Conservation (phyloP, 2,329 filamentous ascomycete species). For the Microsporum audouinii region DNA sequence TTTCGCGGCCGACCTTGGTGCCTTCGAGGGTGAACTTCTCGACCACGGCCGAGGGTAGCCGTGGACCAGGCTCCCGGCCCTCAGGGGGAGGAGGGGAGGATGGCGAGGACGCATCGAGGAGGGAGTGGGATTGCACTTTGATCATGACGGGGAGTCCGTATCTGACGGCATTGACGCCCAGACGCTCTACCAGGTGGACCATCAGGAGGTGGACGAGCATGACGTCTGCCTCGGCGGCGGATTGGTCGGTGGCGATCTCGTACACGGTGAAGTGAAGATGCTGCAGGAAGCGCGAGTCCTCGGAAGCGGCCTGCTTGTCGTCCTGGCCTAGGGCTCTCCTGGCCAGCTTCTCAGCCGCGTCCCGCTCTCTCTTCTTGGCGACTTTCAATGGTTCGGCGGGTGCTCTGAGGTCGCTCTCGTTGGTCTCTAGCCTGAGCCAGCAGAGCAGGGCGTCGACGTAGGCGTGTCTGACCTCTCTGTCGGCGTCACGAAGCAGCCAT, state of each 20-base stretch:
- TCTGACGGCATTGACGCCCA: conserved; percentile 71
- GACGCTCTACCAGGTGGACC: conserved; percentile 57
- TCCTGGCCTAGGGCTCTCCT: conserved; percentile 54
- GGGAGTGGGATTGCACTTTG: conserved; percentile 72
- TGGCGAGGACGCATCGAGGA: conserved; percentile 32
- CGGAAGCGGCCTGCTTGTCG: conserved; percentile 44
- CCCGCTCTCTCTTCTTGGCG: conserved; percentile 35
- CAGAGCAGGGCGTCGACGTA: conserved; percentile 74
- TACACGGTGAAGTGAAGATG: conserved; percentile 80
- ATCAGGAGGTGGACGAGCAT: conserved; percentile 67
- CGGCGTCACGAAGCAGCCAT: conserved; percentile 73
- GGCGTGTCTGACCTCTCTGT: conserved; percentile 66
- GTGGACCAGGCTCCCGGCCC: conserved; percentile 72
- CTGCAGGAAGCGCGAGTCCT: conserved; percentile 60
- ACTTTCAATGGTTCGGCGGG: conserved; percentile 44
- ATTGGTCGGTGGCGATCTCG: conserved; percentile 66
- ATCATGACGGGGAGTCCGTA: conserved; percentile 81
- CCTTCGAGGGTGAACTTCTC: conserved; percentile 67
- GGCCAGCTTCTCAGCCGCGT: conserved; percentile 31
- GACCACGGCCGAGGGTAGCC: conserved; percentile 70
- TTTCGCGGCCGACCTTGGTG: conserved; percentile 55
- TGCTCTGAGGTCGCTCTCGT: conserved; percentile 52
- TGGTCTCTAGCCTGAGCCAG: conserved; percentile 77
- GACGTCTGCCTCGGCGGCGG: conserved; percentile 62
- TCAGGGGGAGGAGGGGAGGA: conserved; percentile 57